Evolutionary conservation across 176 grass and related monocot genomes (phyloP), one percentile per base, ranked within the genome.

Genomic region (Poa pratensis): DNA sequence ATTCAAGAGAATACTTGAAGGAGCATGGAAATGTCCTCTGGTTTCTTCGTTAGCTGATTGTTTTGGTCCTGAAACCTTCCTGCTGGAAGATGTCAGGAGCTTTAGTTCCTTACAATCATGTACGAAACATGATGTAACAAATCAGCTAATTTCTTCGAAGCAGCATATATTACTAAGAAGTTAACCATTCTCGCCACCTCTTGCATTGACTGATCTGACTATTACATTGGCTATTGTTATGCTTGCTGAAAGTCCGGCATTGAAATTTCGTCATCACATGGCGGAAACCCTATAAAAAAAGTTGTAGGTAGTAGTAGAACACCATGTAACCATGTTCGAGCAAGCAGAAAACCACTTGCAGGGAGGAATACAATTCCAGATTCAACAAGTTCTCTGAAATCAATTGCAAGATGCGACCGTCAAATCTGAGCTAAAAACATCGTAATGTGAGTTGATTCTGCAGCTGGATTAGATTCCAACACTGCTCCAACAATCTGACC

Each of bases 81-180:
- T 46, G 35, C 18, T 64, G 55, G 55, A 71, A 66, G 55, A 24
- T 79, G 16, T 30, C 55, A 20, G 16, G 45, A 73, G 2, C 23
- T 84, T 83, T 54, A 73, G 51, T 71, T 78, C 22, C 6, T n/a
- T 60, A 0, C 23, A 32, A 15, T 37, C 84, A 86, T 88, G n/a
- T 51, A 18, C 62, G 66, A 73, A 77, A 77, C 58, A 48, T 83
- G 80, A 40, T 82, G 70, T 76, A 26, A 30, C 43, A 76, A 49
- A 65, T 63, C 73, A 57, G 45, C 45, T 43, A 40, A 27, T 73
- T 23, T 55, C 48, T 9, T 9, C 19, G 82, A 68, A 76, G 43
- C 22, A 43, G 68, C 62, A 46, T 28, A 46, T 5, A 62, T 84
- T 13, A 58, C 50, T 23, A 34, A 85, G 32, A 77, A 55, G 1